Base-by-base conservation (phyloP, 352 stramenopile species). In the Thalassiosira gravida region DNA sequence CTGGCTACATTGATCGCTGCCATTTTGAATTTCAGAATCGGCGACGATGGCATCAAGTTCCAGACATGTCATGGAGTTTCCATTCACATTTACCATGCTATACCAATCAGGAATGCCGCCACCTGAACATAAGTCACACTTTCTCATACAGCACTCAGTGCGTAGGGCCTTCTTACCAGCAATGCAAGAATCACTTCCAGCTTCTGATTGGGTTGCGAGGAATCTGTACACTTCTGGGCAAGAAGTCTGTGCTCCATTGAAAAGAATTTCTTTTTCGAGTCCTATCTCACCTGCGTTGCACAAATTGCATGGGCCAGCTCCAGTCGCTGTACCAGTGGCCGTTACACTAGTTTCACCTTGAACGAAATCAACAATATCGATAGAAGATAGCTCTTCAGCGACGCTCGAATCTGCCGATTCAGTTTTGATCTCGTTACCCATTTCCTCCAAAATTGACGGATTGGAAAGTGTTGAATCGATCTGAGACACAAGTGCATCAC, bases 41-140 rank as follows among this genome's bases (percentile, higher is more conserved):
- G 30, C 42, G 24, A 87, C 63, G 1, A 83, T 55, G n/a, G 71
- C 69, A 39, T 86, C 79, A 53, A 86, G 59, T 50, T 86, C 73
- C 53, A 86, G 59, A 67, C 79, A 86, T 57, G 79, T 86, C 79
- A 86, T 86, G 8, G 67, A 58, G 30, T 86, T 86, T 16, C 69
- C 73, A 56, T 86, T 86, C 11, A 86, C 53, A 39, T 73, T 83
- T 9, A 86, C 79, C 47, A 63, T 80, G 20, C 58, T 55, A 69
- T 86, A 86, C 79, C 79, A 86, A 71, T 86, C 79, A 55, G 80
- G 74, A 46, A 87, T 83, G 13, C 74, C 74, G 20, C 80, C 80
- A 53, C 66, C 67, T 44, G 80, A 78, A 25, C 80, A 87, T 55
- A 87, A 65, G 24, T 83, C 74, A 56, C 80, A 87, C 58, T 87